Evolutionary conservation across 352 stramenopile genomes (phyloP), one percentile per base, ranked within the genome.

Genomic region (Pythium periplocum): DNA sequence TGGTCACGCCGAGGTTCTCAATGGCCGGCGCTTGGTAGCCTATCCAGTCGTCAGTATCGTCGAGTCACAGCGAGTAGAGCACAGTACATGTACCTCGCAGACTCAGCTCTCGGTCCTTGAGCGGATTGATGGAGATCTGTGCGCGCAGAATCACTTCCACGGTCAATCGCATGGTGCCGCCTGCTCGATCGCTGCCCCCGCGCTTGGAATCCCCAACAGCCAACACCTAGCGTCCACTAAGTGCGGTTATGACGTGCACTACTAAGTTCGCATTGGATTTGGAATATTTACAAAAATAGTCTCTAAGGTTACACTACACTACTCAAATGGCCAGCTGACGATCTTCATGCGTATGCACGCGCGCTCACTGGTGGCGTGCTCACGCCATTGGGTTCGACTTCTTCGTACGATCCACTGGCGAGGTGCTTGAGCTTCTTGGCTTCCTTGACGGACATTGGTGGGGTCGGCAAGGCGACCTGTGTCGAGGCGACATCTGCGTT

Each of bases 1-100:
- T 90, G 40, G 86, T 96, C 51, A 95, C 90, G 53, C 87, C 88
- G 55, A 98, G 73, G 69, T 97, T 98, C 66, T 98, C 91, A 41
- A 98, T 88, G 33, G 87, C 82, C 34, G 90, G 88, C 34, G 94
- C 94, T 68, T 97, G 96, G 63, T 83, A 85, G 62, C 87, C 83
- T 96, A 68, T 40, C 45, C 8, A 47, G 36, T 39, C 47, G 66
- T 83, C 62, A 85, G 58, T 56, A 43, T 8, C 26, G 32, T 33
- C 44, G 17, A 12, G 34, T 33, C 36, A n/a, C 6, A 48, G 44
- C 32, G 41, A 2, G 8, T 32, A 39, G n/a, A 1, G 6, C 37
- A 10, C 3, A 39, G 45, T 2, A 8, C 38, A 59, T 57, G 54
- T 79, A 94, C 86, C 92, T 81, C 92, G 77, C 44, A 98, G 78